Evolutionary conservation across 78 protist species (phyloP).

Genomic region (Dictyostelium intermedium): DNA sequence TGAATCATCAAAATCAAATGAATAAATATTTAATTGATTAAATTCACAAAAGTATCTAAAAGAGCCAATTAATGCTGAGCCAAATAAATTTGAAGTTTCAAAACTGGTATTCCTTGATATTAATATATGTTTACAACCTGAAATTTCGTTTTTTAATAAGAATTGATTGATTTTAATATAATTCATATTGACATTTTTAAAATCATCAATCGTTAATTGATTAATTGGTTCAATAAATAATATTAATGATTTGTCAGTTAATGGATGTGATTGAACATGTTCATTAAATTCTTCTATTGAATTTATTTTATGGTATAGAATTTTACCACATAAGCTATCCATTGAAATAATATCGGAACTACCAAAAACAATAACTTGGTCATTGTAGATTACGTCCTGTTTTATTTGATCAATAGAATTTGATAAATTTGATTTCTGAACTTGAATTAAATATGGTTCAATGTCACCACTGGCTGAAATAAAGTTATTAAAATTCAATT

Average conservation of each 20-base stretch:
- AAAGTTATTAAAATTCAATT: background rate
- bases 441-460: background rate
- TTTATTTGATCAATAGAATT: background rate
- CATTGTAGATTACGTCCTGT: background rate
- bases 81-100: background rate
- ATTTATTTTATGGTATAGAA: background rate
- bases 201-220: background rate
- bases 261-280: background rate
- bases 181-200: background rate
- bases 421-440: background rate
- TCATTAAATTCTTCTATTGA: background rate
- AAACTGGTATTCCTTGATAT: background rate
- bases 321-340: too few relatives aligned
- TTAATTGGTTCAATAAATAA: background rate
- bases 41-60: conserved; percentile 11
- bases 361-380: background rate
- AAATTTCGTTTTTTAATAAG: background rate
- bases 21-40: background rate
- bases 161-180: conserved; percentile 24
- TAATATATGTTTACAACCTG: background rate
- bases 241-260: background rate
- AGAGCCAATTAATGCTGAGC: background rate
- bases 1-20: background rate
- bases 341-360: background rate
- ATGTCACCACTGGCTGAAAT: background rate